Evolutionary conservation across 768 basidiomycete species (phyloP).

Genomic region (Pilatotrama ljubarskyi): DNA sequence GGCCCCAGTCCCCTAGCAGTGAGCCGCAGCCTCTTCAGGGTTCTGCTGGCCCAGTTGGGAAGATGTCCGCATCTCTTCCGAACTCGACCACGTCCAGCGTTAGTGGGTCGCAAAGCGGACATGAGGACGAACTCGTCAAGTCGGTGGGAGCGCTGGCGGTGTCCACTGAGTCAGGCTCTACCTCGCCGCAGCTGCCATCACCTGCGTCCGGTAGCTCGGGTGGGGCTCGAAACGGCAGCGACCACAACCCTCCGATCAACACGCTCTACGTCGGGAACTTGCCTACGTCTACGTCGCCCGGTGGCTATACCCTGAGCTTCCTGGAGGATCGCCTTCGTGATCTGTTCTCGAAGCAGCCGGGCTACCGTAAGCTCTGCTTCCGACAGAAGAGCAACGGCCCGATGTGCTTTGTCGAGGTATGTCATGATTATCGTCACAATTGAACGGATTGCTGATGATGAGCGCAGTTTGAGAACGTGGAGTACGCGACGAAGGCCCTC

Average conservation of each 20-base stretch:
- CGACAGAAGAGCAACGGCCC: slow-evolving; percentile 96
- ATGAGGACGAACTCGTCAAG: slow-evolving; percentile 37
- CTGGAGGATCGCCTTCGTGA: slow-evolving; percentile 86
- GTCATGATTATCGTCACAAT: slow-evolving; percentile 16
- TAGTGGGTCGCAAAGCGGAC: slow-evolving; percentile 38
- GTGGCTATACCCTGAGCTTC: slow-evolving; percentile 72
- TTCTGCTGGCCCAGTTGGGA: not conserved
- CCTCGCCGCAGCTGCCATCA: slow-evolving; percentile 76
- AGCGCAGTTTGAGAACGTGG: slow-evolving; percentile 85
- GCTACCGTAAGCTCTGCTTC: slow-evolving; percentile 92
- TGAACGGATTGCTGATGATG: not conserved
- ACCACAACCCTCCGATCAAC: slow-evolving; percentile 99
- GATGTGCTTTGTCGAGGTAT: slow-evolving; percentile 98
- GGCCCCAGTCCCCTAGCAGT: slow-evolving; percentile 28
- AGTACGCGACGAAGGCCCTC: slow-evolving; percentile 81
- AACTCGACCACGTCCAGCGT: slow-evolving; percentile 45
- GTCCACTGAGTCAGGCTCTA: slow-evolving; percentile 52
- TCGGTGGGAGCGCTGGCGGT: slow-evolving; percentile 47
- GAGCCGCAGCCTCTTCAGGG: slow-evolving; percentile 19
- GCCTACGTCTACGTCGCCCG: slow-evolving; percentile 74
- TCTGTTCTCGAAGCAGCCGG: slow-evolving; percentile 75
- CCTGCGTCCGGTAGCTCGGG: slow-evolving; percentile 65
- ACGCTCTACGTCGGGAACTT: slow-evolving; percentile 99
- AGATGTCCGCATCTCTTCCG: slow-evolving; percentile 34
- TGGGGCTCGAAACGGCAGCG: slow-evolving; percentile 46